Evolutionary conservation across 1,284 basidiomycete species (phyloP), one percentile per base, ranked within the genome.

Genomic region (Coniophora puteana): DNA sequence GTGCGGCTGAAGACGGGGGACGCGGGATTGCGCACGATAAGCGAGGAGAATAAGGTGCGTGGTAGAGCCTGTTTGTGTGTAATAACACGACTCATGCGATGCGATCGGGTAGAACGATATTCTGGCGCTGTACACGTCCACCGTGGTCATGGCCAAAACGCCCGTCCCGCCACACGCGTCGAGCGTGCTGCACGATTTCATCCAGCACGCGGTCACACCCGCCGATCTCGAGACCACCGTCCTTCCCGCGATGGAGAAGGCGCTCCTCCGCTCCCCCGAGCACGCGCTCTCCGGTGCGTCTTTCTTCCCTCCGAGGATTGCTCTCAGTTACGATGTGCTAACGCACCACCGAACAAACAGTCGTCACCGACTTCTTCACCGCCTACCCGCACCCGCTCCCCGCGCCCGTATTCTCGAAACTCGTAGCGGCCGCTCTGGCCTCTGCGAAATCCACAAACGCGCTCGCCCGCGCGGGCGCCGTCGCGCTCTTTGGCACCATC

Each of bases 371-470:
- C 16, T 82, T 88, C 57, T 67, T 87, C 45, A 46, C 59, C 5
- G 68, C 76, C 2, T 89, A 83, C 51, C 45, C 70, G 1, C 71
- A 78, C 34, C 58, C 76, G 2, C 59, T 92, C 8, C 69, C 76
- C 16, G 51, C 63, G 12, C 67, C 77, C 17, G 57, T 72, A 6
- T 81, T 89, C 58, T 71, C 74, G 36, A 78, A 80, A 44, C 59
- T 93, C 4, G 66, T 92, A 10, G 69, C 77, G 0, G 74, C 84
- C 30, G 66, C 78, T 21, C 66, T 93, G 40, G 85, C 78, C 48
- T 76, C 77, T 37, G 70, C 89, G 16, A 94, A 93, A 63, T 94
- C 92, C 1, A 78, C 74, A 44, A 93, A 90, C 47, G 52, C 76
- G 0, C 51, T 68, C 18, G 82, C 83, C 3, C 80, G 92, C 21